Evolutionary conservation across 1,139 yeast genomes (phyloP).

Genomic region (Keqinozyma sinolaborantium): DNA sequence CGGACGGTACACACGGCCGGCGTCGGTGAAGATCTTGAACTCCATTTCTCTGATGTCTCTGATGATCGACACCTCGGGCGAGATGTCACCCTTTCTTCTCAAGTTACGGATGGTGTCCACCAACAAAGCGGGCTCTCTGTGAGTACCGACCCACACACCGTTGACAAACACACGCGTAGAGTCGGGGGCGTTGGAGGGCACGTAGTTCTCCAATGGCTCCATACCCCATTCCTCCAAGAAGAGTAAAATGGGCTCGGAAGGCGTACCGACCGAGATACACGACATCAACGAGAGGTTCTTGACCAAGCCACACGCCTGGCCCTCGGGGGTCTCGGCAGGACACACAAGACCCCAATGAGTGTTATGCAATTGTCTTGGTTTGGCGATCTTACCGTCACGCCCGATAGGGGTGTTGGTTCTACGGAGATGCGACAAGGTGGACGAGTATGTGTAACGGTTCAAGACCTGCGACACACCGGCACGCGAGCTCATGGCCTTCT

Average conservation of each 20-base stretch:
- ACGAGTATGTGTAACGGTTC: constrained; percentile 95
- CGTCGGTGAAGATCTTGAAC: constrained; percentile 94
- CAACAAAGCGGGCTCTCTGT: constrained; percentile 88
- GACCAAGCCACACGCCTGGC: constrained; percentile 99
- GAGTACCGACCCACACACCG: constrained; percentile 99
- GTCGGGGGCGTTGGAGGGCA: constrained; percentile 87
- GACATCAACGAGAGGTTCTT: constrained; percentile 95
- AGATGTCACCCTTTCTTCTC: constrained; percentile 93
- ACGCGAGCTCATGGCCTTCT: constrained; percentile 97
- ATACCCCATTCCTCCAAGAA: constrained; percentile 99
- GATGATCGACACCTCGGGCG: constrained; percentile 94
- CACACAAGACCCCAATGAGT: constrained; percentile 99
- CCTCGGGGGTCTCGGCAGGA: constrained; percentile 99
- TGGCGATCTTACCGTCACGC: constrained; percentile 96
- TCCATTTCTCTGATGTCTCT: constrained; percentile 97
- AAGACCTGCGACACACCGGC: constrained; percentile 99
- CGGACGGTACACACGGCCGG: constrained; percentile 97
- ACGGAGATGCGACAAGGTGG: constrained; percentile 95
- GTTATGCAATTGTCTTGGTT: constrained; percentile 97
- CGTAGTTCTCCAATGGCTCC: constrained; percentile 95
- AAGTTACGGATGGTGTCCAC: constrained; percentile 88
- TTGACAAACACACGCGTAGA: constrained; percentile 94
- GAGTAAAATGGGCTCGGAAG: constrained; percentile 92
- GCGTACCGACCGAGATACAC: constrained; percentile 95
- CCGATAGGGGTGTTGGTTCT: constrained; percentile 99